Conservation (phyloP, 2,329 filamentous ascomycete species). For the Phyllosticta ampelicida region DNA sequence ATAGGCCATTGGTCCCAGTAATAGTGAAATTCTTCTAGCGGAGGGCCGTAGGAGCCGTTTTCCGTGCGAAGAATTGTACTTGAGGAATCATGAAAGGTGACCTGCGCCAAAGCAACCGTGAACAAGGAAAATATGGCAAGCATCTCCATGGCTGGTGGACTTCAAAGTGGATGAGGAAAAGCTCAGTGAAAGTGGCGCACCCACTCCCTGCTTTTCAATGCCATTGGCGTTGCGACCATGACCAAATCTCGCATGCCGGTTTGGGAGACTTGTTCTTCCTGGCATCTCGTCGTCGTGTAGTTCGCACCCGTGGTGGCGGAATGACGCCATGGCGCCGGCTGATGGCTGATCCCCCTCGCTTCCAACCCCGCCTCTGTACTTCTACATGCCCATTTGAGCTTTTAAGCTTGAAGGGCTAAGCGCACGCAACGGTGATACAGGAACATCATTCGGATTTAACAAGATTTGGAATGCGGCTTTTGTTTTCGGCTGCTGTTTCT, state of each 20-base stretch:
- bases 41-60: slow-evolving; percentile 38
- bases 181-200: not conserved
- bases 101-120: not conserved
- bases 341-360: slow-evolving; percentile 7
- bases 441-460: not conserved
- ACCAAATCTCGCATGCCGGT: not conserved
- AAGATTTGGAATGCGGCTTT: not conserved
- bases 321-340: slow-evolving; percentile 7
- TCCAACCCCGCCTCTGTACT: not conserved
- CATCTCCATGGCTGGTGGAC: not conserved
- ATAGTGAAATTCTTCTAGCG: slow-evolving; percentile 39
- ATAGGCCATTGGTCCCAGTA: slow-evolving; percentile 40
- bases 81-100: slow-evolving; percentile 8
- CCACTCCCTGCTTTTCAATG: not conserved
- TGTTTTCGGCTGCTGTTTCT: not conserved
- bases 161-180: not conserved
- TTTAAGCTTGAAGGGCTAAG: not conserved
- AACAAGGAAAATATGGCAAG: not conserved
- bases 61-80: slow-evolving; percentile 30
- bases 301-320: not conserved
- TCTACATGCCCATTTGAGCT: not conserved
- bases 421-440: not conserved
- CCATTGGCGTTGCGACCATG: not conserved
- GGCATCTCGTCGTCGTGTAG: slow-evolving; percentile 3
- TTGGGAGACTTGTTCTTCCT: not conserved